Conservation (phyloP, 1,284 basidiomycete species). For the Trichosporon faecale region DNA sequence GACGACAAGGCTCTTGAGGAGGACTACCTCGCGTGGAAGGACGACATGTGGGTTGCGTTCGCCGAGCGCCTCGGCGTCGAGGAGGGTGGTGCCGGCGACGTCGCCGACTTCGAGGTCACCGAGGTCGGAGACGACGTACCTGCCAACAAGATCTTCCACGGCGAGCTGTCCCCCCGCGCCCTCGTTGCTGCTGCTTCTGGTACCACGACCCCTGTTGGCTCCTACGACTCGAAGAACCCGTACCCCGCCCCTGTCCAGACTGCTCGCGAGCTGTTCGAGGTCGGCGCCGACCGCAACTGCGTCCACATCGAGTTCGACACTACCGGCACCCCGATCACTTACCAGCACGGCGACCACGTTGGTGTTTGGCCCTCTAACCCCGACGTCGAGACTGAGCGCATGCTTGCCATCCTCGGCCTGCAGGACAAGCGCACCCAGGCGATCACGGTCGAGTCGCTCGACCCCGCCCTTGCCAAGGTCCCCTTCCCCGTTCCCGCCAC, state of each 20-base stretch:
- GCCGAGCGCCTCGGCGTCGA: slow-evolving; percentile 78
- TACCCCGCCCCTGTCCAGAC: slow-evolving; percentile 77
- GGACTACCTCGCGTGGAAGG: slow-evolving; percentile 99
- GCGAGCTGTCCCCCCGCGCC: slow-evolving; percentile 85
- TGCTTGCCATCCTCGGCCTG: slow-evolving; percentile 81
- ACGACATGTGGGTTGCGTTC: slow-evolving; percentile 90
- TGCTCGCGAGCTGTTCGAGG: slow-evolving; percentile 79
- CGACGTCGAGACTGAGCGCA: slow-evolving; percentile 83
- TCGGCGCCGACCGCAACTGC: slow-evolving; percentile 78
- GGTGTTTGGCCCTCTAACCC: slow-evolving; percentile 97
- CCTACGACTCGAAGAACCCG: slow-evolving; percentile 87
- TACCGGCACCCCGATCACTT: slow-evolving; percentile 87
- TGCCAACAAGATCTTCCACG: slow-evolving; percentile 82
- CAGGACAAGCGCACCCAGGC: slow-evolving; percentile 68
- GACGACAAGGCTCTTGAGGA: slow-evolving; percentile 99
- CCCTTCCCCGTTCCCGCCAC: slow-evolving; percentile 98
- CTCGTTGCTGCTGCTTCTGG: slow-evolving; percentile 54
- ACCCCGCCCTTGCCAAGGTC: slow-evolving; percentile 95
- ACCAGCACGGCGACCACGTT: slow-evolving; percentile 74
- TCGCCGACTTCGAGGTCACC: slow-evolving; percentile 88
- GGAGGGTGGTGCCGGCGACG: slow-evolving; percentile 91
- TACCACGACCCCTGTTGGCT: slow-evolving; percentile 57
- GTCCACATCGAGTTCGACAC: slow-evolving; percentile 93
- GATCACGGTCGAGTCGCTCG: slow-evolving; percentile 90
- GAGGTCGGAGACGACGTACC: slow-evolving; percentile 67